Evolutionary conservation across 371 early-diverging fungal species (phyloP), one percentile per base, ranked within the genome.

Genomic region (Mucor lusitanicus): DNA sequence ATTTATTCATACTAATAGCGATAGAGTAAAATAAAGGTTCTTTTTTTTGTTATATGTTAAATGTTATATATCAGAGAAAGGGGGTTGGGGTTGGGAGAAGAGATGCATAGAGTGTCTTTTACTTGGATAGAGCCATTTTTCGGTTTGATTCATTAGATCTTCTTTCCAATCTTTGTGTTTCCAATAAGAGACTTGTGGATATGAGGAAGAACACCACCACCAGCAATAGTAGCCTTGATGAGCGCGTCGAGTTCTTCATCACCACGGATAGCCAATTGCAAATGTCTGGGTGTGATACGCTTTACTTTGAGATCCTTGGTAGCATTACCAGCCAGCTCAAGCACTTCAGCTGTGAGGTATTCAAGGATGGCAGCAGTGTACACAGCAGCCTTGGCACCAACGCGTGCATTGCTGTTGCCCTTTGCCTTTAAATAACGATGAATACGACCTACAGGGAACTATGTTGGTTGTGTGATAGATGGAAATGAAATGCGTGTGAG

Each of bases 301-400:
- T 94, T 95, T 65, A 92, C 92, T 75, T 94, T 94, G 44, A 94
- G 80, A 70, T 95, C 95, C 79, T 92, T 93, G 50, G 94, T 90
- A 9, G 95, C 95, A 80, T 95, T 95, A 44, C 95, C 95, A 54
- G 95, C 95, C 71, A 95, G 84, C 80, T 95, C 95, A 44, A 95
- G 85, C 17, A 95, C 93, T 84, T 95, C 95, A 17, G 95, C 95
- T 54, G 93, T 93, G 67, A 95, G 82, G 74, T 95, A 95, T 83
- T 95, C 95, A 58, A 95, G 84, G 69, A 95, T 92, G 6, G 95
- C 95, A 19, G 95, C 94, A 62, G 91, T 88, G 76, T 95, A 95
- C 7, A 95, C 94, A 3, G 95, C 93, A n/a, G 95, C 94, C 72
- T 93, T 92, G 61, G 94, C 92, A 5, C 95, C 94, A 9, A 95